Conservation (phyloP, 208 protist species). For the Trypanosoma platydactyli region DNA sequence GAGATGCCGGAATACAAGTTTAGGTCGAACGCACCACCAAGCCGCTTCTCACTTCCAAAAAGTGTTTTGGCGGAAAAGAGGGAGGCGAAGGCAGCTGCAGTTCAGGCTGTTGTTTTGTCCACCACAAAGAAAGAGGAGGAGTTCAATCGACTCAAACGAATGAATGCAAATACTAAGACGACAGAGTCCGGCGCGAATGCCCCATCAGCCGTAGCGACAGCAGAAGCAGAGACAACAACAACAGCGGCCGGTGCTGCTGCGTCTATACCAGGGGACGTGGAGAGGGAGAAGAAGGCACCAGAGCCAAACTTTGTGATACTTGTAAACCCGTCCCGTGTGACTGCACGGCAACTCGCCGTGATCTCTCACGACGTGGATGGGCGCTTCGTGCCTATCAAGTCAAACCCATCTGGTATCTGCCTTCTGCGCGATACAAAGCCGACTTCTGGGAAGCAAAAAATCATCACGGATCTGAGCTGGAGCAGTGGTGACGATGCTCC, state of each 20-base stretch:
- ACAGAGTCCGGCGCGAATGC: conserved; percentile 2
- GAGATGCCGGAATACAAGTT: conserved; percentile 95
- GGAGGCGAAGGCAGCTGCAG: conserved; percentile 65
- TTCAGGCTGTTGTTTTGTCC: conserved; percentile 80
- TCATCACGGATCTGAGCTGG: conserved; percentile 50
- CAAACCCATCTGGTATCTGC: conserved; percentile 71
- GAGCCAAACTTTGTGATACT: conserved; percentile 65
- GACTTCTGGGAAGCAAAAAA: conserved; percentile 42
- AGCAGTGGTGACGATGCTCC: conserved; percentile 57
- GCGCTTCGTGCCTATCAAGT: conserved; percentile 79
- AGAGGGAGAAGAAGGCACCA: conserved; percentile 39
- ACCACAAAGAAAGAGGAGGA: conserved; percentile 87
- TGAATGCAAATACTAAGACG: conserved; percentile 19
- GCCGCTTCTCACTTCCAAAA: conserved; percentile 91
- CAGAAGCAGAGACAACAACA: conserved; percentile 2
- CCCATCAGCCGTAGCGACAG: conserved; percentile 2
- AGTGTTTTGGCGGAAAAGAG: conserved; percentile 88
- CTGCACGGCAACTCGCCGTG: conserved; percentile 66
- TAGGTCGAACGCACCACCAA: conserved; percentile 90
- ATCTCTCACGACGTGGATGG: conserved; percentile 66
- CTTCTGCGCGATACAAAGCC: conserved; percentile 75
- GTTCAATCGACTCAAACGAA: conserved; percentile 54
- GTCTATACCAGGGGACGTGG: conserved; percentile 7
- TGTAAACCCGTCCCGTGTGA: conserved; percentile 82
- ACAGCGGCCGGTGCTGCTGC: background rate